A percentile compares a stretch with the other conserved stretches of the same genome.
Conservation (phyloP, 352 stramenopile genomes). For the Paralagenidium karlingii region DNA sequence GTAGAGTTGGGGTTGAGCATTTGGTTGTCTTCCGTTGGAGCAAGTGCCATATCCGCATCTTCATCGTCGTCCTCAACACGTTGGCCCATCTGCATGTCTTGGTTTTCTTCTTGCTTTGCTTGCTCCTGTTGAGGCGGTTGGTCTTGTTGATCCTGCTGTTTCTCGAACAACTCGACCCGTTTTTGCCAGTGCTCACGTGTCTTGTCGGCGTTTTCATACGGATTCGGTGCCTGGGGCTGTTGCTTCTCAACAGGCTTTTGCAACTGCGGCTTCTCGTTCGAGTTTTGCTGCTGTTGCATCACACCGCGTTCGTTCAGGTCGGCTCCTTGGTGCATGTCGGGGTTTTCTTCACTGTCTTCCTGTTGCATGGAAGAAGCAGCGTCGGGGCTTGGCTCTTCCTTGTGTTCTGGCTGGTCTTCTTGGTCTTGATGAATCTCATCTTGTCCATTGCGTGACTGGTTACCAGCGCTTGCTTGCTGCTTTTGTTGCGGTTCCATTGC, state of each 20-base stretch:
- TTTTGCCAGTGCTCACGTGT: constrained; percentile 96
- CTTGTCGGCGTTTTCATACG: constrained; percentile 91
- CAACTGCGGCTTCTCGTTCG: constrained; percentile 28
- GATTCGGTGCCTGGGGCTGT: constrained; percentile 81
- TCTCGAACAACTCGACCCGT: constrained; percentile 85
- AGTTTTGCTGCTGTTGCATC: constrained; percentile 32
- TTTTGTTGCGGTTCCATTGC: constrained; percentile 24
- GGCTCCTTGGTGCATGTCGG: constrained; percentile 42
- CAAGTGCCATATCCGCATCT: constrained; percentile 48
- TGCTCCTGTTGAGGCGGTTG: neutral
- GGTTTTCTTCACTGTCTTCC: too few species aligned
- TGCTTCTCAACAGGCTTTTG: constrained; percentile 20
- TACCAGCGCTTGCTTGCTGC: constrained; percentile 40
- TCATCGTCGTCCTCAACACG: constrained; percentile 41
- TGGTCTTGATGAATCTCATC: constrained; percentile 49
- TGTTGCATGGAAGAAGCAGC: too few species aligned
- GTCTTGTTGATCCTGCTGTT: constrained; percentile 11
- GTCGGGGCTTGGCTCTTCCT: constrained; percentile 16
- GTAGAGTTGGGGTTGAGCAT: constrained; percentile 36
- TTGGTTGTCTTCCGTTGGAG: constrained; percentile 51
- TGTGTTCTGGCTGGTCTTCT: constrained; percentile 16
- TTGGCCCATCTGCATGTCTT: constrained; percentile 45
- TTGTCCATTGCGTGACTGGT: constrained; percentile 74
- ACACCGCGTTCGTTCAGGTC: constrained; percentile 33
- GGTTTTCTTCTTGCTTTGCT: constrained; percentile 6